Evolutionary conservation across 106 monocot species (phyloP).

Genomic region (Allium sativum): DNA sequence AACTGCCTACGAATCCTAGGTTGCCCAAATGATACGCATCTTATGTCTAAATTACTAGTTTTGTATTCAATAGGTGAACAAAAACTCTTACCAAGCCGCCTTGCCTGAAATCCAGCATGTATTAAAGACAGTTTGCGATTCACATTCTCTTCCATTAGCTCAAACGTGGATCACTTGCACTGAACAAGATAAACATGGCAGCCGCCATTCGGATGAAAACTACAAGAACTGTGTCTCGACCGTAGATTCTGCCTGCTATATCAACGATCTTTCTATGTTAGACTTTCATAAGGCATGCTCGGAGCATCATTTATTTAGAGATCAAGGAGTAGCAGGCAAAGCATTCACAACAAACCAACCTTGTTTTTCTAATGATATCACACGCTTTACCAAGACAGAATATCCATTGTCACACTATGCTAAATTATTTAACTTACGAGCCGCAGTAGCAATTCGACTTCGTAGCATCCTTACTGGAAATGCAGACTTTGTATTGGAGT

Average conservation of each 20-base stretch:
- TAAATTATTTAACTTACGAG: conserved; percentile 46
- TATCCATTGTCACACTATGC: conserved; percentile 83
- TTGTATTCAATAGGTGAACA: conserved; percentile 20
- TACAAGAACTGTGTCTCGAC: conserved; percentile 55
- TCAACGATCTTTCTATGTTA: conserved; percentile 32
- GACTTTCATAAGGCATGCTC: conserved; percentile 79
- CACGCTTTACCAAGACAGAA: conserved; percentile 36
- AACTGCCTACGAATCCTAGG: neutral
- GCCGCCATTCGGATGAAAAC: conserved; percentile 56
- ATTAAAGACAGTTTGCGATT: conserved; percentile 42
- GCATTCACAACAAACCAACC: conserved; percentile 80
- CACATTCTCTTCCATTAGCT: conserved; percentile 54
- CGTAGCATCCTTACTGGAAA: conserved; percentile 29
- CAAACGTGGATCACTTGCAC: conserved; percentile 81
- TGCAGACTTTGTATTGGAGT: conserved; percentile 70
- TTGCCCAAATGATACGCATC: conserved; percentile 1
- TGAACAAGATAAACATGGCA: conserved; percentile 48
- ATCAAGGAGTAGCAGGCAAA: conserved; percentile 66
- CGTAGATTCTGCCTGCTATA: conserved; percentile 51
- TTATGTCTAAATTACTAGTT: conserved; percentile 1
- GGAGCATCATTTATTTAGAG: conserved; percentile 76
- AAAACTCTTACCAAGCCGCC: conserved; percentile 36
- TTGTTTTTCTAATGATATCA: conserved; percentile 53
- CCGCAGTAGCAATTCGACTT: conserved; percentile 70
- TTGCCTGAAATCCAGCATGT: conserved; percentile 50